Evolutionary conservation across 2,329 filamentous ascomycete genomes (phyloP).

Genomic region (Podosphaera xanthii): DNA sequence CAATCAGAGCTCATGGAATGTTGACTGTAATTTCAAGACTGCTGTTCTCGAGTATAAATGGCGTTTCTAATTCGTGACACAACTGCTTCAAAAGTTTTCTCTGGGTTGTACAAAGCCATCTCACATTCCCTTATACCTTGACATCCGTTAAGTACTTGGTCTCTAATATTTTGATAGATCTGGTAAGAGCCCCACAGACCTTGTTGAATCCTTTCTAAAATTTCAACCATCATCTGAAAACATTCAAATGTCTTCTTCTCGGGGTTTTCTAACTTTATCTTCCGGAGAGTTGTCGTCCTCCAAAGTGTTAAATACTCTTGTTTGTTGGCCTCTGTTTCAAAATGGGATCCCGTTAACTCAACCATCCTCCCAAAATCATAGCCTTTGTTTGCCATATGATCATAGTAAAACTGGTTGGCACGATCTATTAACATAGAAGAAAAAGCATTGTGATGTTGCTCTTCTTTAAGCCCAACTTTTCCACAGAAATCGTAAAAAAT

Average conservation of each 20-base stretch:
- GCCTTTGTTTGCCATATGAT: not conserved
- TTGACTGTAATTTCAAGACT: not conserved
- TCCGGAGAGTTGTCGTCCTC: not conserved
- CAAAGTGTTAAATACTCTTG: constrained; percentile 1
- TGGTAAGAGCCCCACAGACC: not conserved
- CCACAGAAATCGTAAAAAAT: not conserved
- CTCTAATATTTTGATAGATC: not conserved
- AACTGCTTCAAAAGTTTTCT: not conserved
- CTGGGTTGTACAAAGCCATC: not conserved
- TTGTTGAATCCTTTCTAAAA: too few species aligned
- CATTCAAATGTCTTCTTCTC: not conserved
- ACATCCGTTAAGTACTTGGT: not conserved
- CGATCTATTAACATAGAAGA: not conserved
- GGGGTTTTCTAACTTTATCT: not conserved
- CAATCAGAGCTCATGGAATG: not conserved
- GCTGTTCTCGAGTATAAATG: not conserved
- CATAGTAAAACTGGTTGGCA: not conserved
- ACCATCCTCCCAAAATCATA: not conserved
- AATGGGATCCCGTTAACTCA: not conserved
- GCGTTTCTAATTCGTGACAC: not conserved
- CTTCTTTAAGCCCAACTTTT: not conserved
- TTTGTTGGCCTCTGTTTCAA: not conserved
- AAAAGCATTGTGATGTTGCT: not conserved
- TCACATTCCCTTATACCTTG: not conserved
- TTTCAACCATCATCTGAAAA: not conserved